These are phyloP conservation scores for Rhodomyrtus psidioides DNA, from an alignment of 441 rosid species.

Conservation along the genomic window DNA sequence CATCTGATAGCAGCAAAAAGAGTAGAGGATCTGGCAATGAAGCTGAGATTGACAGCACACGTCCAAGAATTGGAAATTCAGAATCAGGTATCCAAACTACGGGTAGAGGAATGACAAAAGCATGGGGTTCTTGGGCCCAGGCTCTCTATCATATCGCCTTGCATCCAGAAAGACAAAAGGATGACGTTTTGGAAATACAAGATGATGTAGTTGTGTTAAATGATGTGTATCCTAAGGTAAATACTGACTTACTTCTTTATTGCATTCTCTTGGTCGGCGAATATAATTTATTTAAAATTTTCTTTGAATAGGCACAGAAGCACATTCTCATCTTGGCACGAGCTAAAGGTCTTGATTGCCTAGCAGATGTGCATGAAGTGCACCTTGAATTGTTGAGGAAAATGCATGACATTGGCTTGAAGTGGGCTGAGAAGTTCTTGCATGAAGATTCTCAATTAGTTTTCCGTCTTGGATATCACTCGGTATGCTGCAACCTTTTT, in stretches of 20 bases:
- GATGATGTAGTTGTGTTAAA: conserved; percentile 57
- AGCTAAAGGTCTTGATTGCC: conserved; percentile 46
- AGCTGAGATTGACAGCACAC: conserved; percentile 5
- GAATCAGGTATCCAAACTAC: conserved; percentile 18
- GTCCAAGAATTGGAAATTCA: conserved; percentile 11
- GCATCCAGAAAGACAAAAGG: conserved; percentile 66
- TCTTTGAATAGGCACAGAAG: conserved; percentile 51
- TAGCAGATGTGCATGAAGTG: conserved; percentile 55
- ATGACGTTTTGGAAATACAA: conserved; percentile 44
- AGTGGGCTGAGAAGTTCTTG: conserved; percentile 60
- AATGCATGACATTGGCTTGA: conserved; percentile 68
- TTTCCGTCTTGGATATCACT: conserved; percentile 94
- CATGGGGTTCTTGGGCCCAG: conserved; percentile 78
- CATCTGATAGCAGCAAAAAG: conserved; percentile 44
- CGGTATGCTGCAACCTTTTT: conserved; percentile 27
- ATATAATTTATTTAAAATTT: background rate
- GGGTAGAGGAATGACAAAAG: conserved; percentile 22
- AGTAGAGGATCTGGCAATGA: conserved; percentile 33
- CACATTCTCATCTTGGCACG: conserved; percentile 68
- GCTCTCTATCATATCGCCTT: conserved; percentile 66
- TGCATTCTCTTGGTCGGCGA: background rate
- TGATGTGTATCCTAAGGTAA: conserved; percentile 82
- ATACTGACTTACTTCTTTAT: background rate
- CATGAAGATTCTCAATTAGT: conserved; percentile 56
- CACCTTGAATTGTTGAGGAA: conserved; percentile 45